Percentiles rank a stretch among this genome's conserved stretches.
phyloP scores from a whole-genome alignment of 257 asterid genomes.

The Paraleonurus japonicus region DNA sequence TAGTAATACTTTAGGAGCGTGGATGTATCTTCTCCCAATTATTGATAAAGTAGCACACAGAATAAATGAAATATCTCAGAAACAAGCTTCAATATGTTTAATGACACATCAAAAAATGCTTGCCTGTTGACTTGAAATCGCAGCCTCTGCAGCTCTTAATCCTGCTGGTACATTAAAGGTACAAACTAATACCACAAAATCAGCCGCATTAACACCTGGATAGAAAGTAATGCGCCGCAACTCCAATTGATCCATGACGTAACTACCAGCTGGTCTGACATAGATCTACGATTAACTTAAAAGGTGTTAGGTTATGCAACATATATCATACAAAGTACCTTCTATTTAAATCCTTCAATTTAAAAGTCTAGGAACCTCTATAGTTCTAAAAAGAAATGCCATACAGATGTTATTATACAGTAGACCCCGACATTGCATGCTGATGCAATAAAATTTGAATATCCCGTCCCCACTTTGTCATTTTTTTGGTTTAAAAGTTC shows the following conservation, averaged over 20 bases:
- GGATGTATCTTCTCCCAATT: background rate
- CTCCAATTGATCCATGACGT: constrained; percentile 92
- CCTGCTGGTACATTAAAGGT: constrained; percentile 80
- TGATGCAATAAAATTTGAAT: constrained; percentile 12
- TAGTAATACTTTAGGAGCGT: background rate
- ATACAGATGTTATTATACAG: background rate
- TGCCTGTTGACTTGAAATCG: constrained; percentile 69
- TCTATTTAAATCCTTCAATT: background rate
- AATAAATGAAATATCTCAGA: background rate
- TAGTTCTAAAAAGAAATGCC: background rate
- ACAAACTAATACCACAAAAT: constrained; percentile 75
- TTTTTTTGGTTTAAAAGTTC: background rate
- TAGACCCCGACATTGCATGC: background rate
- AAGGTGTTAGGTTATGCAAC: constrained; percentile 15
- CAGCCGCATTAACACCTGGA: constrained; percentile 61
- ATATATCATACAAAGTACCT: background rate
- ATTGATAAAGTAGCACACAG: background rate
- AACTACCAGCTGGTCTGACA: constrained; percentile 97
- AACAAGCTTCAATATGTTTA: background rate
- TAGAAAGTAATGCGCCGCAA: constrained; percentile 67
- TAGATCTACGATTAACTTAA: constrained; percentile 55
- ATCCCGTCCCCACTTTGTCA: background rate
- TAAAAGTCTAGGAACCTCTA: background rate
- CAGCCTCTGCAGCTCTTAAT: constrained; percentile 79
- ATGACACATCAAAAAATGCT: constrained; percentile 10